Base-by-base conservation (phyloP, 352 stramenopile species). In the Elongisporangium senticosum region DNA sequence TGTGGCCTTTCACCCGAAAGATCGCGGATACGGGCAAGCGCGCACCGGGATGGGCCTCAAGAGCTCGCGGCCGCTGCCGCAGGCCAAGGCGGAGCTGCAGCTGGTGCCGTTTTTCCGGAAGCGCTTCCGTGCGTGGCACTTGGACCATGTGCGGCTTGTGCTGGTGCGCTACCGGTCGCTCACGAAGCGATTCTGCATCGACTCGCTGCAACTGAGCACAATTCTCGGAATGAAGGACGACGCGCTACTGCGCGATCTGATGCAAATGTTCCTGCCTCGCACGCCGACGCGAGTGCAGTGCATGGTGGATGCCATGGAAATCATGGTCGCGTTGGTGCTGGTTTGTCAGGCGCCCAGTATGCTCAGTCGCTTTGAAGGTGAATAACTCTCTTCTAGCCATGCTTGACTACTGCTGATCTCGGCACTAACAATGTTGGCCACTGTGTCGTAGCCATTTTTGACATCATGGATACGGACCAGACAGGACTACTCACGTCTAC, bases 261-360 rank as follows among this genome's bases (percentile, higher is more conserved):
- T 88, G 71, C 59, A 65, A 21, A 62, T 85, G 21, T 86, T 89
- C 47, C 56, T 81, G 49, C 76, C 79, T 1, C 69, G 69, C n/a
- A 81, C 73, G 7, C 68, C 77, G 2, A 87, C 73, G 24, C 68
- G 79, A 23, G 75, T 81, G 33, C 74, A 84, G 65, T 84, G 72
- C 59, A 86, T 85, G 78, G 72, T 90, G 23, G 81, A 90, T 59
- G 63, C 61, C n/a, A 84, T 85, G 67, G 78, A 90, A 58, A 69
- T 90, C 14, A 66, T 89, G 23, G 69, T 89, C 28, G 74, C 77
- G 21, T 52, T 90, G 13, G 65, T 75, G 10, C 72, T 90, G 50
- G 77, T 88, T 11, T 89, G 77, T 28, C 81, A 90, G 54, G 76
- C 78, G 17, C 67, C 74, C 1, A 72, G 56, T 24, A 87, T 86